Percentiles rank a stretch among this genome's conserved stretches.
Evolutionary conservation across 73 alveolate genomes (phyloP).

Genomic region (Tetrahymena elliotti): DNA sequence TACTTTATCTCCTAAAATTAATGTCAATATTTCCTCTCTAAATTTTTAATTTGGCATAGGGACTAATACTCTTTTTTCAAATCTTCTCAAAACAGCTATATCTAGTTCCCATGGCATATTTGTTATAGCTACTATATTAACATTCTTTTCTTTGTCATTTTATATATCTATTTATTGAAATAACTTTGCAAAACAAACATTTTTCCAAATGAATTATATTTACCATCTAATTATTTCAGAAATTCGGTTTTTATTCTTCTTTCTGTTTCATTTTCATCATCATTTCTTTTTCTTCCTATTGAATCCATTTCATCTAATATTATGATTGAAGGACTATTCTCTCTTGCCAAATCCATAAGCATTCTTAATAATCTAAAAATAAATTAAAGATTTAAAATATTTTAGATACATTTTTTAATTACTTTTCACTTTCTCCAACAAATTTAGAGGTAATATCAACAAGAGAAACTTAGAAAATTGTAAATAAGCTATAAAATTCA

Average conservation of each 20-base stretch:
- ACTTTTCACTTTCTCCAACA: slow-evolving; percentile 55
- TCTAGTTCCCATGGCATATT: slow-evolving; percentile 83
- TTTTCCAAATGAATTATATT: background rate
- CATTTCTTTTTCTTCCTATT: slow-evolving; percentile 46
- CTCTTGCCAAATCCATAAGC: slow-evolving; percentile 50
- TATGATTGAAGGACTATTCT: slow-evolving; percentile 42
- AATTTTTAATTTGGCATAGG: slow-evolving; percentile 69
- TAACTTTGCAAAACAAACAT: background rate
- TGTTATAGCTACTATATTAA: slow-evolving; percentile 66
- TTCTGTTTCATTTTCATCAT: slow-evolving; percentile 53
- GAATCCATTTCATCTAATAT: slow-evolving; percentile 53
- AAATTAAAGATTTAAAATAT: background rate
- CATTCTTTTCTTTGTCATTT: slow-evolving; percentile 30
- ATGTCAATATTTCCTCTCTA: slow-evolving; percentile 50
- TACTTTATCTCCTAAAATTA: slow-evolving; percentile 34
- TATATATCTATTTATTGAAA: background rate
- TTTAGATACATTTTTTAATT: background rate
- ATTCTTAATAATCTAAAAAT: background rate
- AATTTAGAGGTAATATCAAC: slow-evolving; percentile 53
- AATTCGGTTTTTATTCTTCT: slow-evolving; percentile 60
- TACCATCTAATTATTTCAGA: slow-evolving; percentile 64
- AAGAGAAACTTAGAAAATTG: slow-evolving; percentile 45
- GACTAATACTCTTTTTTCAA: slow-evolving; percentile 58
- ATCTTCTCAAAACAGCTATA: slow-evolving; percentile 64
- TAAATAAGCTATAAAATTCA: slow-evolving; percentile 21